A percentile compares a stretch with the other conserved stretches of the same genome.
Conservation (phyloP, 805 yeast species). For the Saccharomycopsis sp. region DNA sequence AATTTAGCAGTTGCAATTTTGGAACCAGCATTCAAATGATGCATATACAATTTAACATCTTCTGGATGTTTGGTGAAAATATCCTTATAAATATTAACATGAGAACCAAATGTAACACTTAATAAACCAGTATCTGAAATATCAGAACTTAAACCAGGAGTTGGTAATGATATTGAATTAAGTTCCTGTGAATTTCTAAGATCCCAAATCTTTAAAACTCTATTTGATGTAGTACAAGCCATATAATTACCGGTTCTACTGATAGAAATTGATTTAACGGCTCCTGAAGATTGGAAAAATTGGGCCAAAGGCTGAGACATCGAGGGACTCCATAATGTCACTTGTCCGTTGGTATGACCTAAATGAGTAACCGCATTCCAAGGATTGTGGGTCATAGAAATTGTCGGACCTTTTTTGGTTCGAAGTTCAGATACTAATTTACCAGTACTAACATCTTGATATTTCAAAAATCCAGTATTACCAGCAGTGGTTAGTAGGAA, state of each 20-base stretch:
- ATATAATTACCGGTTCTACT: slow-evolving; percentile 90
- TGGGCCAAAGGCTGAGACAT: slow-evolving; percentile 80
- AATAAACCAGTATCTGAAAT: slow-evolving; percentile 83
- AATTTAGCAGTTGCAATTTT: slow-evolving; percentile 56
- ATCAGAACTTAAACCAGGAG: slow-evolving; percentile 72
- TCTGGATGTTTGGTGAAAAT: slow-evolving; percentile 34
- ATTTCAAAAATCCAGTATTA: slow-evolving; percentile 76
- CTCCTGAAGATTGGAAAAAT: slow-evolving; percentile 74
- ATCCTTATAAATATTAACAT: slow-evolving; percentile 91
- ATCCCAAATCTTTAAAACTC: slow-evolving; percentile 85
- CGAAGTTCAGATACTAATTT: slow-evolving; percentile 69
- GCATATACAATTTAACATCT: slow-evolving; percentile 50
- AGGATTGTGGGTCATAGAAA: slow-evolving; percentile 81
- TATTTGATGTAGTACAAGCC: slow-evolving; percentile 89
- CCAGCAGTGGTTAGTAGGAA: slow-evolving; percentile 83
- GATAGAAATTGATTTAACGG: slow-evolving; percentile 73
- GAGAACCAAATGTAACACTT: slow-evolving; percentile 93
- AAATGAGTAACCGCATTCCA: slow-evolving; percentile 93
- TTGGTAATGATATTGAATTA: slow-evolving; percentile 50
- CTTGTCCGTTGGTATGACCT: slow-evolving; percentile 90
- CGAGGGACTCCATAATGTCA: slow-evolving; percentile 88
- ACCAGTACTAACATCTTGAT: slow-evolving; percentile 95
- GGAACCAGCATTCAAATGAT: slow-evolving; percentile 73
- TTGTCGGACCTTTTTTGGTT: slow-evolving; percentile 86
- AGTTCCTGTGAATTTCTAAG: slow-evolving; percentile 65